Conservation (phyloP, 495 filamentous ascomycete species). For the Bacidia gigantensis region DNA sequence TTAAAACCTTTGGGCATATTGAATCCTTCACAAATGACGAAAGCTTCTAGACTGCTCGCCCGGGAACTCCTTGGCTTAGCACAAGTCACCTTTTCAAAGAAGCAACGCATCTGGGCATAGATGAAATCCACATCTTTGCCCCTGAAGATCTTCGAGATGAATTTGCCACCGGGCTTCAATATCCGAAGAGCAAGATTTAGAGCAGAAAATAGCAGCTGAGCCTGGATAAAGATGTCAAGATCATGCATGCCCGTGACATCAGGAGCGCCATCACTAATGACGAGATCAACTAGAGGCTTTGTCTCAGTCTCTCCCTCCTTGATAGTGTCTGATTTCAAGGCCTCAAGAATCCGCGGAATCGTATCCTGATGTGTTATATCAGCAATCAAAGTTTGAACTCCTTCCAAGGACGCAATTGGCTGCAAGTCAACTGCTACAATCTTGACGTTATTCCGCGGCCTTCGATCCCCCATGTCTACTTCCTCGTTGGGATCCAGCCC, state of each 20-base stretch:
- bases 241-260: conserved; percentile 96
- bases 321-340: conserved; percentile 58
- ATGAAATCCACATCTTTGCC: conserved; percentile 85
- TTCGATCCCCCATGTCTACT: conserved; percentile 19
- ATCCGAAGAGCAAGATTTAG: conserved; percentile 86
- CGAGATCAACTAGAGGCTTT: conserved; percentile 64
- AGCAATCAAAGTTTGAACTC: conserved; percentile 79
- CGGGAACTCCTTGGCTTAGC: conserved; percentile 87
- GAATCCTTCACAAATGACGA: conserved; percentile 89
- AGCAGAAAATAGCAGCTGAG: conserved; percentile 84
- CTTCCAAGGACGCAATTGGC: conserved; percentile 83
- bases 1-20: conserved; percentile 34
- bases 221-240: conserved; percentile 94
- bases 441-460: conserved; percentile 62
- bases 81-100: conserved; percentile 76
- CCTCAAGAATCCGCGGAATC: conserved; percentile 70
- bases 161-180: conserved; percentile 81
- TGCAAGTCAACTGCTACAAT: conserved; percentile 94
- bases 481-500: conserved; percentile 20
- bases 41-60: conserved; percentile 90
- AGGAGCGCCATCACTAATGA: conserved; percentile 87
- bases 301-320: conserved; percentile 5
- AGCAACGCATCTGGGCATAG: conserved; percentile 79
- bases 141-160: conserved; percentile 95
- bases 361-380: conserved; percentile 97